Conservation (phyloP, 257 asterid genomes). For the Lycium barbarum region DNA sequence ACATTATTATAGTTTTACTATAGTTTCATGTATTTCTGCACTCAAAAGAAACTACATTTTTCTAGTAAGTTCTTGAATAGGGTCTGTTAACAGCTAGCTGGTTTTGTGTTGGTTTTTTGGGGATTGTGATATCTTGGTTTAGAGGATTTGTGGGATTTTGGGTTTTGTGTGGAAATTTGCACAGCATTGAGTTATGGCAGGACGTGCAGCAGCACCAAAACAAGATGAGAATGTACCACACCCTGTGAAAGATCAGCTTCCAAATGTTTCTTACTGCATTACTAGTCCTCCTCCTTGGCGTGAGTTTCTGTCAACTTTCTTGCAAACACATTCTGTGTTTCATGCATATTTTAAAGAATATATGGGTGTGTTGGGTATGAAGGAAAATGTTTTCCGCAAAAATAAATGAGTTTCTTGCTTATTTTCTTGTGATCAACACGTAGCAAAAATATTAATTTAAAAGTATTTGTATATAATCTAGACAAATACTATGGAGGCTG, state of each 20-base stretch:
- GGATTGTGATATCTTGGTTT: constrained; percentile 27
- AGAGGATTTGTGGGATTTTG: neutral
- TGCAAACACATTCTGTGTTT: neutral
- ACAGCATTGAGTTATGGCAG: constrained; percentile 56
- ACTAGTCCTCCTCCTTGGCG: constrained; percentile 99
- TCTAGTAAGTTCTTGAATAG: neutral
- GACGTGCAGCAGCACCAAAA: constrained; percentile 73
- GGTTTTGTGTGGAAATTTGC: constrained; percentile 17
- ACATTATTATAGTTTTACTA: neutral
- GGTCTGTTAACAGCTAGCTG: neutral
- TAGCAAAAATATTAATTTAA: no score
- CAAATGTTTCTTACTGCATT: constrained; percentile 87
- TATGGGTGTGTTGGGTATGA: no score
- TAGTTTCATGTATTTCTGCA: neutral
- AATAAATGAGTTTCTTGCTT: no score
- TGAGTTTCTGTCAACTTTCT: constrained; percentile 45
- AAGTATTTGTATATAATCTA: no score
- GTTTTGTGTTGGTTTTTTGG: constrained; percentile 8
- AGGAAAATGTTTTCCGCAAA: no score
- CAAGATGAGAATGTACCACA: constrained; percentile 81
- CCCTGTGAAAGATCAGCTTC: constrained; percentile 85
- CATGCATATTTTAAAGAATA: neutral
- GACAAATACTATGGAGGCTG: no score
- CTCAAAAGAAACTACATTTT: constrained; percentile 14
- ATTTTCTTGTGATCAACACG: no score